Evolutionary conservation across 2,329 filamentous ascomycete species (phyloP).

Genomic region (Xylariaceae sp.): DNA sequence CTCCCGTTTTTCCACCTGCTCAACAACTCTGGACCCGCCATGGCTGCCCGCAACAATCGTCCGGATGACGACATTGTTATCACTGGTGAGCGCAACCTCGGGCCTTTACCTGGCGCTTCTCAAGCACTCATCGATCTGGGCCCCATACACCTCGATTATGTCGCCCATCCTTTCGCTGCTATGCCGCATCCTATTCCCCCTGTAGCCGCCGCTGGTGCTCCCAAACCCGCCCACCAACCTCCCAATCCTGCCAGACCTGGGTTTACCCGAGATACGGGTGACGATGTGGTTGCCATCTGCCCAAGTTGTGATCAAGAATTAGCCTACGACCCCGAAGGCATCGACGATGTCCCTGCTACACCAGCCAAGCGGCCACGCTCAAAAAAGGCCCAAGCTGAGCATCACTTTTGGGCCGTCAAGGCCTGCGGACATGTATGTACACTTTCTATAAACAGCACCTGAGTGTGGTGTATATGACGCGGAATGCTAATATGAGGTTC

Average conservation of each 20-base stretch:
- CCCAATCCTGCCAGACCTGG: conserved; percentile 72
- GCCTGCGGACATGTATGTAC: conserved; percentile 83
- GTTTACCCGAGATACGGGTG: conserved; percentile 77
- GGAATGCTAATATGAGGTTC: conserved; percentile 11
- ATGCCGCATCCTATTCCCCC: conserved; percentile 5
- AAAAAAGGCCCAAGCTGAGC: conserved; percentile 65
- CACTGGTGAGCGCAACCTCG: conserved; percentile 30
- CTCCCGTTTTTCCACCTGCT: conserved; percentile 32
- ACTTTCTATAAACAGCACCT: neutral
- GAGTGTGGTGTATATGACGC: neutral
- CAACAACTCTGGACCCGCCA: neutral
- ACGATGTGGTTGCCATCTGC: conserved; percentile 78
- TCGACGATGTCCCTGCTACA: conserved; percentile 41
- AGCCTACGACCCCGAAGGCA: conserved; percentile 66
- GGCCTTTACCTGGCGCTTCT: neutral
- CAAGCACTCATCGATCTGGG: conserved; percentile 11
- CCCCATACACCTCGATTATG: conserved; percentile 38
- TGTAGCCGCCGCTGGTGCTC: conserved; percentile 18
- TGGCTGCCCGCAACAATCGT: conserved; percentile 23
- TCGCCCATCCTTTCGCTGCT: conserved; percentile 29
- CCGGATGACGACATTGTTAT: conserved; percentile 37
- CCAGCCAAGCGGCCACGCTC: conserved; percentile 50
- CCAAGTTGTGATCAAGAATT: conserved; percentile 87
- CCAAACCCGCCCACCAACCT: conserved; percentile 64
- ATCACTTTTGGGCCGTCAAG: conserved; percentile 92